phyloP scores from a whole-genome alignment of 2,329 filamentous ascomycete genomes.

The Cladosporium cucumerinum region DNA sequence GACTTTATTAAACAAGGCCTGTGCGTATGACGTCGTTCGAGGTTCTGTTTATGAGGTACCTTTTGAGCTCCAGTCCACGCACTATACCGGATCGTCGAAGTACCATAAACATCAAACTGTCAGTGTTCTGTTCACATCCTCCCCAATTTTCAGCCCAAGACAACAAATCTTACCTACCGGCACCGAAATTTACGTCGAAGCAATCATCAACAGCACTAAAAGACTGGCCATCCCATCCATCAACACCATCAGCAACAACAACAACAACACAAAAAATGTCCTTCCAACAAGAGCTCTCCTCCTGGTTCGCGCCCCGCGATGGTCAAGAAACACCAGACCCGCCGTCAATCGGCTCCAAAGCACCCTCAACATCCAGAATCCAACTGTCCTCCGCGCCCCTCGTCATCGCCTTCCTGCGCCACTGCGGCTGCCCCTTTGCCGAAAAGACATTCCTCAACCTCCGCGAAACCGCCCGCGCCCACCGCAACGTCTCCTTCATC shows the following conservation, averaged over 20 bases:
- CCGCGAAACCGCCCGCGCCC: slow-evolving; percentile 49
- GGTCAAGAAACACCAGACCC: slow-evolving; percentile 34
- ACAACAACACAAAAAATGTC: slow-evolving; percentile 29
- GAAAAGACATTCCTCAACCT: slow-evolving; percentile 48
- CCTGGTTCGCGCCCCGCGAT: slow-evolving; percentile 40
- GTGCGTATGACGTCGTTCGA: slow-evolving; percentile 12
- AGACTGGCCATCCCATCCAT: background rate
- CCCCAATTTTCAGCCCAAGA: too few species aligned
- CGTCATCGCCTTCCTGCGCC: slow-evolving; percentile 65
- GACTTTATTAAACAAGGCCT: background rate
- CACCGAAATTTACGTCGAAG: background rate
- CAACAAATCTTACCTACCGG: too few species aligned
- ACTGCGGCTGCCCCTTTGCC: slow-evolving; percentile 71
- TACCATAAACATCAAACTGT: too few species aligned
- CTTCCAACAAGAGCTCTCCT: slow-evolving; percentile 41
- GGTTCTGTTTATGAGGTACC: background rate
- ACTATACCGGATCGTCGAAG: too few species aligned
- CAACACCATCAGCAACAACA: background rate
- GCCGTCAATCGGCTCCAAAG: slow-evolving; percentile 49
- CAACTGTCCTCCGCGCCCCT: slow-evolving; percentile 54
- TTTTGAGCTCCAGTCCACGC: background rate
- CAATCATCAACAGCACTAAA: background rate
- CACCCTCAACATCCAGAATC: slow-evolving; percentile 54
- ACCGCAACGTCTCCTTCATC: slow-evolving; percentile 55
- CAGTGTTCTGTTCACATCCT: too few species aligned